Conservation (phyloP, 2,329 filamentous ascomycete genomes). For the Amesomyces nigricolor region DNA sequence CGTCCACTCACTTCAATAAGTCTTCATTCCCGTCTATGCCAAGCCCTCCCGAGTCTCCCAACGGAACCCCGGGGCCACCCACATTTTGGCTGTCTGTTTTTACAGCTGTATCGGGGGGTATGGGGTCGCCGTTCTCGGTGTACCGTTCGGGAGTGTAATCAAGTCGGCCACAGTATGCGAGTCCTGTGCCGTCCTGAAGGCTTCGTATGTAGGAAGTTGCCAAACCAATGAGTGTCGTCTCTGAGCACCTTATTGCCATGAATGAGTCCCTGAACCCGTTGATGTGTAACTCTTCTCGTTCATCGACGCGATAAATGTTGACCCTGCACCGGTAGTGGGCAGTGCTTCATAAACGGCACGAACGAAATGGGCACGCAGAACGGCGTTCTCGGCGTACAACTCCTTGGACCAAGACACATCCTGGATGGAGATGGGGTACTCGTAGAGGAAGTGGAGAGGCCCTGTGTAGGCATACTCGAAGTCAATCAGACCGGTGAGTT, state of each 20-base stretch:
- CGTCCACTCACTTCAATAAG: too few relatives aligned
- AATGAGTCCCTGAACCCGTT: conserved; percentile 5
- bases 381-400: conserved; percentile 3
- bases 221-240: neutral
- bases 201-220: neutral
- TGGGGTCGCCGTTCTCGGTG: neutral
- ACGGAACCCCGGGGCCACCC: neutral
- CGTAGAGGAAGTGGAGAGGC: conserved; percentile 9
- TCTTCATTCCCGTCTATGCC: too few relatives aligned
- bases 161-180: conserved; percentile 3
- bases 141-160: conserved; percentile 7
- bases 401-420: conserved; percentile 5
- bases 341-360: neutral
- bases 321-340: neutral
- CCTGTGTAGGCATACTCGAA: conserved; percentile 8
- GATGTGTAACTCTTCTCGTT: conserved; percentile 3
- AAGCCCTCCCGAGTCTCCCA: too few relatives aligned
- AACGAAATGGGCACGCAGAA: conserved; percentile 9
- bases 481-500: conserved; percentile 7
- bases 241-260: conserved; percentile 1
- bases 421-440: conserved; percentile 13
- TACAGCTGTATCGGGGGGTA: neutral
- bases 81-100: neutral
- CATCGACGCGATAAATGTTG: conserved; percentile 2
- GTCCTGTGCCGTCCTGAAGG: neutral